Percentiles rank a stretch among this genome's conserved stretches.
These are phyloP conservation scores for Lasiodiplodia theobromae DNA, from an alignment of 2,329 filamentous ascomycete genomes.

Conservation along the genomic window DNA sequence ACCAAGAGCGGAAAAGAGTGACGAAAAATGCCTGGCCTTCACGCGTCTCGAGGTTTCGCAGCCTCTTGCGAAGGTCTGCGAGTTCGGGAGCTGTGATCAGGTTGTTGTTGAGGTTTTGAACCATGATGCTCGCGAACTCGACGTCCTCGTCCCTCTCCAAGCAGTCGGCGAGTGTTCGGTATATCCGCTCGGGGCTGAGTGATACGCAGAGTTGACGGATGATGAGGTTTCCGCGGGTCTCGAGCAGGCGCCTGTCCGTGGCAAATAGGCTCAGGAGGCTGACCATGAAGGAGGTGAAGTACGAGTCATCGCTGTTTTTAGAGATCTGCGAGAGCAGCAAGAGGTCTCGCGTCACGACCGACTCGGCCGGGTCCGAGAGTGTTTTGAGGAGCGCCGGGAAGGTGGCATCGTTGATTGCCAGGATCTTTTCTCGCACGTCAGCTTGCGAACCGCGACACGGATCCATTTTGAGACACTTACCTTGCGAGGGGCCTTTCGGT, in stretches of 20 bases:
- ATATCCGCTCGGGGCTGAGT: slow-evolving; percentile 92
- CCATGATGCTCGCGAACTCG: slow-evolving; percentile 99
- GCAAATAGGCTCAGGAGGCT: slow-evolving; percentile 94
- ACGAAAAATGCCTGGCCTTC: slow-evolving; percentile 97
- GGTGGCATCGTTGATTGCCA: slow-evolving; percentile 96
- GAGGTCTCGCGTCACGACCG: slow-evolving; percentile 92
- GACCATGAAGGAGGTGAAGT: slow-evolving; percentile 98
- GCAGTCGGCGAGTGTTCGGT: slow-evolving; percentile 92
- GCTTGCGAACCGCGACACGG: background rate
- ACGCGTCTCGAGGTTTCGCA: slow-evolving; percentile 88
- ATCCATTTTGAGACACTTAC: slow-evolving; percentile 53
- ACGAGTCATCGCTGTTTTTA: slow-evolving; percentile 93
- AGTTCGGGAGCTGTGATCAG: slow-evolving; percentile 96
- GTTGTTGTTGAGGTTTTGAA: slow-evolving; percentile 99
- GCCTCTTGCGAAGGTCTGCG: slow-evolving; percentile 84
- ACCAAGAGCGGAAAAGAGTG: slow-evolving; percentile 94
- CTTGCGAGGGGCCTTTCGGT: slow-evolving; percentile 91
- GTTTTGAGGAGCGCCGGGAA: slow-evolving; percentile 97
- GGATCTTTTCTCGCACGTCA: slow-evolving; percentile 48
- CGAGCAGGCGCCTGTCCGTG: slow-evolving; percentile 87
- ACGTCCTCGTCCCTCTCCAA: slow-evolving; percentile 98
- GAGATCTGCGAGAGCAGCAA: slow-evolving; percentile 96
- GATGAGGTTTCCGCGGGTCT: slow-evolving; percentile 93
- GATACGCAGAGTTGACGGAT: slow-evolving; percentile 94
- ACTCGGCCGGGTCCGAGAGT: slow-evolving; percentile 91